These are phyloP conservation scores for Danielia oregonensis DNA, from an alignment of 805 yeast species.

Conservation along the genomic window DNA sequence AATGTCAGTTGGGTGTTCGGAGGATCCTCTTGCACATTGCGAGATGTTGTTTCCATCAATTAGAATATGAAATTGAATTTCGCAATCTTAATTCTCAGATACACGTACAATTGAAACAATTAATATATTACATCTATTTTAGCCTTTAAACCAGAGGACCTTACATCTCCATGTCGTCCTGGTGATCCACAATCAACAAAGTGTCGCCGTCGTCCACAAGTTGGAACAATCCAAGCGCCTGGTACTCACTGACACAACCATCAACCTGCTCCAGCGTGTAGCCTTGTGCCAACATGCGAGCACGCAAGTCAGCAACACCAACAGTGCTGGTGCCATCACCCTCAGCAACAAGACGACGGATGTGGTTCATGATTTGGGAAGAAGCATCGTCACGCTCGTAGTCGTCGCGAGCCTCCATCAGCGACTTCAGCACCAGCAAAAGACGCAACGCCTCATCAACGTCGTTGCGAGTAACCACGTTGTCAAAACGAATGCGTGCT, in stretches of 20 bases:
- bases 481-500: constrained; percentile 82
- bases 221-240: constrained; percentile 71
- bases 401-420: constrained; percentile 57
- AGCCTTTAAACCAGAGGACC: too few relatives aligned
- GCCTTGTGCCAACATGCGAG: constrained; percentile 73
- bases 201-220: constrained; percentile 65
- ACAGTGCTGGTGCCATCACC: constrained; percentile 23
- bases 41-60: too few relatives aligned
- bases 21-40: too few relatives aligned
- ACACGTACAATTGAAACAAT: too few relatives aligned
- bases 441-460: constrained; percentile 95
- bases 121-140: too few relatives aligned
- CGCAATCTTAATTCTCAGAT: too few relatives aligned
- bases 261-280: constrained; percentile 76
- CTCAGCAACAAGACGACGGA: constrained; percentile 47
- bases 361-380: constrained; percentile 52
- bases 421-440: constrained; percentile 79
- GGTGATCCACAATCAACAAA: constrained; percentile 48
- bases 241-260: constrained; percentile 73
- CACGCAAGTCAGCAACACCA: constrained; percentile 48
- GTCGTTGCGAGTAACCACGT: constrained; percentile 67
- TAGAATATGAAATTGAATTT: too few relatives aligned
- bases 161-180: constrained; percentile 24
- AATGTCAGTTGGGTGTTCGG: too few relatives aligned
- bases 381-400: constrained; percentile 52